phyloP scores from a whole-genome alignment of 306 rosid species.

The Sicyos baderoa region DNA sequence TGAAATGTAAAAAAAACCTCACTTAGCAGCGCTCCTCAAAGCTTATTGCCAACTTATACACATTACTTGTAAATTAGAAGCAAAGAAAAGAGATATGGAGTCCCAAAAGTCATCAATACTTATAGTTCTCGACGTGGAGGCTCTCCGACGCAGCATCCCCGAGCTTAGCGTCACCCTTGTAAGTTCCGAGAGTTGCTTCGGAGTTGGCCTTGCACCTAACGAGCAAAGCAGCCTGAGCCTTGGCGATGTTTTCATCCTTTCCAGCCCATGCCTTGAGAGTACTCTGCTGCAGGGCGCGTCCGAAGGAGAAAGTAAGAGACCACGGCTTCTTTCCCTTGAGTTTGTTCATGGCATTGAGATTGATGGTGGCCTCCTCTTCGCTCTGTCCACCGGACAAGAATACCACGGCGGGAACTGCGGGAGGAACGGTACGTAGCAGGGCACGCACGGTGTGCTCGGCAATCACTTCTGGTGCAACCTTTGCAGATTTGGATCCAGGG shows the following conservation, averaged over 20 bases:
- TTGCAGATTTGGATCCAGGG: conserved; percentile 57
- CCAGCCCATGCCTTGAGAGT: conserved; percentile 75
- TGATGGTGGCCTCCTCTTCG: conserved; percentile 69
- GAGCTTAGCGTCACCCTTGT: conserved; percentile 52
- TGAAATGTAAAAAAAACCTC: conserved; percentile 5
- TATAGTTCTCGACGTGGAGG: conserved; percentile 58
- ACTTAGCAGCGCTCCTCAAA: too few relatives aligned
- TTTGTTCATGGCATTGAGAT: conserved; percentile 70
- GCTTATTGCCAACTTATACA: too few relatives aligned
- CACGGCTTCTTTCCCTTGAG: conserved; percentile 69
- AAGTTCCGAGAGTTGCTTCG: conserved; percentile 63
- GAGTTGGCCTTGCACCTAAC: conserved; percentile 64
- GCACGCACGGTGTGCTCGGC: conserved; percentile 57
- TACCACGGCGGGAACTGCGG: conserved; percentile 60
- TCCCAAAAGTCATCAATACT: conserved; percentile 24
- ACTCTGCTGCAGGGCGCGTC: conserved; percentile 73
- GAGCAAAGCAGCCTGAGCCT: conserved; percentile 56
- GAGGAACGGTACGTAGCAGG: conserved; percentile 55
- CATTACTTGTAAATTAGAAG: too few relatives aligned
- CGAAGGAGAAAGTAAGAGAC: conserved; percentile 68
- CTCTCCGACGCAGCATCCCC: conserved; percentile 59
- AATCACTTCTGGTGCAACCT: conserved; percentile 51
- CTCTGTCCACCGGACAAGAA: conserved; percentile 85
- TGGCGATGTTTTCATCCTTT: conserved; percentile 42
- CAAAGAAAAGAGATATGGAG: neutral